A percentile compares a stretch with the other conserved stretches of the same genome.
phyloP scores from a whole-genome alignment of 345 rosid species.

The Erysimum cheiranthoides region DNA sequence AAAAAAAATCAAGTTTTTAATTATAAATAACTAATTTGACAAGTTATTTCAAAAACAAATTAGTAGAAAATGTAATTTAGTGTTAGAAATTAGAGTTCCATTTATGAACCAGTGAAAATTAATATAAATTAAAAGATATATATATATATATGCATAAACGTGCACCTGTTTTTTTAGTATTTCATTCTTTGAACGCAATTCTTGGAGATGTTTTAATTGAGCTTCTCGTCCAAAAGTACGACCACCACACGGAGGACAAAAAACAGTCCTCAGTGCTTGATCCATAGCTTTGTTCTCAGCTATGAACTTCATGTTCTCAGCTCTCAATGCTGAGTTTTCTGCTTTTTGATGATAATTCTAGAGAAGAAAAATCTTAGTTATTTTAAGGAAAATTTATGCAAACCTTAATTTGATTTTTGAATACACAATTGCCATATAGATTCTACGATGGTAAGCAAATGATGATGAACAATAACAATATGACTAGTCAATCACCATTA shows the following conservation, averaged over 20 bases:
- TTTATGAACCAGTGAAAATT: background rate
- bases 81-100: background rate
- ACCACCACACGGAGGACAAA: constrained; percentile 62
- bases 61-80: background rate
- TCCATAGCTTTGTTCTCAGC: no score
- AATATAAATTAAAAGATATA: background rate
- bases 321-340: no score
- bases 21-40: background rate
- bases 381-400: background rate
- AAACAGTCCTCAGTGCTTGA: no score
- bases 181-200: constrained; percentile 55
- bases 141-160: background rate
- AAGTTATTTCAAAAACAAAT: background rate
- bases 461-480: background rate
- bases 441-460: background rate
- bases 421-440: background rate
- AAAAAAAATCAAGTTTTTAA: background rate
- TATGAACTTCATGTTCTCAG: no score
- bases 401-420: background rate
- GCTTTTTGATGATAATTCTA: no score
- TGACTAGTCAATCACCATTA: background rate
- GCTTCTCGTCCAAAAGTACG: constrained; percentile 59
- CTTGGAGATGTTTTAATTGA: constrained; percentile 44
- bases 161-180: constrained; percentile 60
- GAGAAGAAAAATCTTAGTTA: no score